Evolutionary conservation across 2,329 filamentous ascomycete genomes (phyloP), one percentile per base, ranked within the genome.

Genomic region (Fusarium haematococcum): DNA sequence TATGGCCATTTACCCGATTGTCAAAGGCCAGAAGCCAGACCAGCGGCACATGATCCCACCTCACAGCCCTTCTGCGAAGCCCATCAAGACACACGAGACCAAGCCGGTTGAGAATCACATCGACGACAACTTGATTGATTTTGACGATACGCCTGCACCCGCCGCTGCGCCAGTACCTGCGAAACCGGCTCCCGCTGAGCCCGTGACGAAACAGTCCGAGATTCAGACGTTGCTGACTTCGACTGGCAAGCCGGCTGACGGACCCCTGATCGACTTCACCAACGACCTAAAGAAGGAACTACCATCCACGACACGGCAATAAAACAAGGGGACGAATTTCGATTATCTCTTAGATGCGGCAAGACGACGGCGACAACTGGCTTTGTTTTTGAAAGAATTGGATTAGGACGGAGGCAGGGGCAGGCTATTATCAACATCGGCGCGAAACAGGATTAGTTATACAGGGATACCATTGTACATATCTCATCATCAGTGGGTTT

Each of bases 1-100:
- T 65, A 87, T 97, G 77, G 88, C 93, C 27, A 95, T 98, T 68
- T 93, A 94, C 62, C 95, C 97, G 2, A 93, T 99, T 69, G 81
- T 98, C 30, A 90, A 91, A 43, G 95, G 95, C 35, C 95, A 98
- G 81, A 90, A 88, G 77, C 81, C 85, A 27, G 83, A 85, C 48
- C 83, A 87, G 64, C 85, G 87, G 81, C 89, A 89, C 75, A 81
- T 88, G 73, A 90, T 93, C 67, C 88, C 91, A 70, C 85, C 88
- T 5, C 77, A 73, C 65, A 79, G 68, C 79, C 69, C 73, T 30
- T 54, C 71, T 37, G 41, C 71, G 16, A 70, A 68, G n/a, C 58
- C 63, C 32, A 41, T 61, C 20, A 65, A 75, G 41, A 37, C 67
- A 54, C 48, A 56, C 32, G 33, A 68, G 54, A 50, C 35, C 84